Conservation (phyloP, 139 green algal genomes). For the Mychonastes homosphaera region DNA sequence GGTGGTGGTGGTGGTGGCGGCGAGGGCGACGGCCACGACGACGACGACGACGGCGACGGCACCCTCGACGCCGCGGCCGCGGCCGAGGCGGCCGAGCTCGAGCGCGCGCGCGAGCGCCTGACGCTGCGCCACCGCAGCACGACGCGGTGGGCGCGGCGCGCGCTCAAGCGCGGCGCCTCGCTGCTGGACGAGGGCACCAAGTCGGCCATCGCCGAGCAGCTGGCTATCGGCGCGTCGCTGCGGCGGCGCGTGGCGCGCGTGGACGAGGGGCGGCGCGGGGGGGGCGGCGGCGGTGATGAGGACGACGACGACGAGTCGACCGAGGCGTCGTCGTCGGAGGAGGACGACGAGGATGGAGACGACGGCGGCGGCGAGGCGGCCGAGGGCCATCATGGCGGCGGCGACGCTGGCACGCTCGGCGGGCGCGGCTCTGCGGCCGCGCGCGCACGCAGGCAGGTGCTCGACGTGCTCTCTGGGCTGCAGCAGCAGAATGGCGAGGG, state of each 20-base stretch:
- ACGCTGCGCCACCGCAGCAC: constrained; percentile 90
- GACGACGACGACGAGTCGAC: constrained; percentile 19
- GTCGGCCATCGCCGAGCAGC: constrained; percentile 75
- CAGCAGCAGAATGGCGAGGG: background rate
- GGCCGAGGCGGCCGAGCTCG: constrained; percentile 58
- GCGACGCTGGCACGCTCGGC: background rate
- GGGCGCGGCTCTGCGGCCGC: too few relatives aligned
- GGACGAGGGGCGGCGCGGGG: constrained; percentile 20
- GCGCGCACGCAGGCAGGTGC: too few relatives aligned
- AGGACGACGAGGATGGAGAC: constrained; percentile 23
- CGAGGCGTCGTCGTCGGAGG: constrained; percentile 1
- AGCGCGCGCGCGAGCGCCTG: constrained; percentile 78
- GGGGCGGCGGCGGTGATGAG: constrained; percentile 15
- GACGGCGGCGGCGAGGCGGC: constrained; percentile 6
- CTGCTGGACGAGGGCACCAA: constrained; percentile 49
- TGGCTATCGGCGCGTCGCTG: constrained; percentile 72
- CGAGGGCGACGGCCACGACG: background rate
- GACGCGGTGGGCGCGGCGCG: constrained; percentile 71
- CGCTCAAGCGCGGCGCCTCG: constrained; percentile 60
- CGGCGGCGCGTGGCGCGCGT: constrained; percentile 58
- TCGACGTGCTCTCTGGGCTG: too few relatives aligned
- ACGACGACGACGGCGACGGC: constrained; percentile 16
- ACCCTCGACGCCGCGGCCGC: constrained; percentile 18
- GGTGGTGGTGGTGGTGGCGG: background rate
- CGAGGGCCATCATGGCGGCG: background rate